A percentile compares a stretch with the other conserved stretches of the same genome.
phyloP scores from a whole-genome alignment of 306 rosid species.

The Dryas alaskensis region DNA sequence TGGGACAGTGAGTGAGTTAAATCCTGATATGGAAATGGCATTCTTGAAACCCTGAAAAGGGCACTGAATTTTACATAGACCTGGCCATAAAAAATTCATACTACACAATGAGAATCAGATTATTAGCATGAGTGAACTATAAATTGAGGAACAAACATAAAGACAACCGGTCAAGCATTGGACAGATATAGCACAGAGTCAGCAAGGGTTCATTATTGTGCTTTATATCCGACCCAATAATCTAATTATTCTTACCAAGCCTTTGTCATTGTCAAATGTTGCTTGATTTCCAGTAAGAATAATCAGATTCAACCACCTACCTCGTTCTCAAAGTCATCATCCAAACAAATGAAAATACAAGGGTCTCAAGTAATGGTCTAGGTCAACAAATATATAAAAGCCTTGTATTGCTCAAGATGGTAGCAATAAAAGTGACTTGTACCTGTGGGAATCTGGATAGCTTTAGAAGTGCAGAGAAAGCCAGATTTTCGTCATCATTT shows the following conservation, averaged over 20 bases:
- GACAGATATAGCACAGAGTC: background rate
- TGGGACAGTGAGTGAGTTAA: conserved; percentile 50
- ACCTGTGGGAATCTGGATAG: conserved; percentile 89
- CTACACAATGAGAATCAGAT: background rate
- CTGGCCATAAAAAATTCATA: conserved; percentile 34
- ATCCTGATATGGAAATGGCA: conserved; percentile 64
- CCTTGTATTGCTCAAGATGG: conserved; percentile 19
- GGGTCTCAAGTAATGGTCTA: background rate
- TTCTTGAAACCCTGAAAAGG: conserved; percentile 76
- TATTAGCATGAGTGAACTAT: background rate
- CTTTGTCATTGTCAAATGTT: background rate
- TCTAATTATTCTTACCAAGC: background rate
- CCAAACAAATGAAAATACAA: conserved; percentile 5
- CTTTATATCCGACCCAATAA: background rate
- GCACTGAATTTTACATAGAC: conserved; percentile 87
- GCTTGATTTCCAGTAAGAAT: background rate
- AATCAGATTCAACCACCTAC: background rate
- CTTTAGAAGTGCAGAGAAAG: conserved; percentile 59
- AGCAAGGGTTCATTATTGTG: background rate
- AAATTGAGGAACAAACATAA: background rate
- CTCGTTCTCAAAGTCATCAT: background rate
- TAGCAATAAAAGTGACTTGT: background rate
- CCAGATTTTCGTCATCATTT: conserved; percentile 60
- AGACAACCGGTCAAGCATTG: background rate
- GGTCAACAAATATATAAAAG: background rate